Evolutionary conservation across 257 asterid genomes (phyloP), one percentile per base, ranked within the genome.

Genomic region (Henckelia pumila): DNA sequence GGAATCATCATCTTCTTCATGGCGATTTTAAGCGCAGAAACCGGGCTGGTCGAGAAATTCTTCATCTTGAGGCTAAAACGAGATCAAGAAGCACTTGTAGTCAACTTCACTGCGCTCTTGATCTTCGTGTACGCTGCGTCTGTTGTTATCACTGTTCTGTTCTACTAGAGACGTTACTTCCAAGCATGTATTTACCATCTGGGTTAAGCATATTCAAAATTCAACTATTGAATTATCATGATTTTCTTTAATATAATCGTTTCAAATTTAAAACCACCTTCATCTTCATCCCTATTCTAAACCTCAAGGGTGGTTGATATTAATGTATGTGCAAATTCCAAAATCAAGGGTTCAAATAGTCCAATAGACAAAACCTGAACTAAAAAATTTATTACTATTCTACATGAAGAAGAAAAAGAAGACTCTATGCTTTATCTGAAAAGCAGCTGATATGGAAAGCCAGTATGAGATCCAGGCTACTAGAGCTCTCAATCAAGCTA

Each of bases 381-480:
- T 56, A 56, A 10, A 23, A 20, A 5, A 16, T 11, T 9, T 55
- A 5, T 19, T 20, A 10, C 9, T 21, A 20, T 19, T n/a, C 20
- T 20, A 52, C 57, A 21, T 13, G 7, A 20, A 3, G 16, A 21
- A 11, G 19, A 63, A 63, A 37, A 33, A 28, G 76, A 16, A 53
- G 56, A 59, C 59, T 29, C 80, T 81, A 92, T 16, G 78, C 64
- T 55, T 81, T 81, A 67, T 84, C 88, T 1, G 85, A 67, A 75
- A 77, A 89, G 78, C 98, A 89, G 75, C 76, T 80, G 17, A 86
- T 81, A 75, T 92, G 98, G 75, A 86, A 92, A 64, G 89, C 83
- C 73, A 33, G 77, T 37, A 66, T 24, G 55, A 65, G 76, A 72
- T 84, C 87, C 23, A 64, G 53, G 19, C 20, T 50, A 68, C 68